These are phyloP conservation scores for Spongospora subterranea DNA, from an alignment of 208 protist species.

Conservation along the genomic window DNA sequence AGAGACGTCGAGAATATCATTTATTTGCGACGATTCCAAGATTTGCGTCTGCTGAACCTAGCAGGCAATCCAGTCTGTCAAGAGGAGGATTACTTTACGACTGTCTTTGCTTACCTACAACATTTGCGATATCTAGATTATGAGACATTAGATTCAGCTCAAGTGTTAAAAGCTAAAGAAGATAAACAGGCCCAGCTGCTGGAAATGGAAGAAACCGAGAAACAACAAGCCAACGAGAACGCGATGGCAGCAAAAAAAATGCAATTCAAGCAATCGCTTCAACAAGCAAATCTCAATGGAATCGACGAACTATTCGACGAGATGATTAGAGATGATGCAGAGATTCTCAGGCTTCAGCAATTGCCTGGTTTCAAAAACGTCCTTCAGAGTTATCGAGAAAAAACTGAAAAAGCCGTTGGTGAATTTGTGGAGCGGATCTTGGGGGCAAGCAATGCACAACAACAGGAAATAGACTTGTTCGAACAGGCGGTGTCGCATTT, in stretches of 20 bases:
- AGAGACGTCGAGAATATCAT: slow-evolving; percentile 81
- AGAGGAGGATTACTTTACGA: slow-evolving; percentile 72
- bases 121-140: slow-evolving; percentile 77
- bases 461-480: slow-evolving; percentile 25
- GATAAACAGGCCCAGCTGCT: slow-evolving; percentile 58
- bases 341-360: slow-evolving; percentile 33
- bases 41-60: slow-evolving; percentile 82
- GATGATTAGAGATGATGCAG: slow-evolving; percentile 56
- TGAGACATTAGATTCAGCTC: slow-evolving; percentile 23
- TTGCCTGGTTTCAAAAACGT: slow-evolving; percentile 53
- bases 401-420: slow-evolving; percentile 39
- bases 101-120: slow-evolving; percentile 73
- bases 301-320: slow-evolving; percentile 56
- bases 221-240: slow-evolving; percentile 14
- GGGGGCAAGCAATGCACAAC: background rate
- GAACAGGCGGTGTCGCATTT: background rate
- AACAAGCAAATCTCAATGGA: slow-evolving; percentile 45
- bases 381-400: background rate
- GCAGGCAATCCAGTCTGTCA: slow-evolving; percentile 58
- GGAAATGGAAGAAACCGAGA: slow-evolving; percentile 55
- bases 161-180: slow-evolving; percentile 53
- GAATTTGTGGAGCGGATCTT: slow-evolving; percentile 57
- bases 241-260: slow-evolving; percentile 8
- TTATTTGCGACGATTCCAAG: slow-evolving; percentile 81
- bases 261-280: background rate